Evolutionary conservation across 2,329 filamentous ascomycete genomes (phyloP), one percentile per base, ranked within the genome.

Genomic region (Macroventuria anomochaeta): DNA sequence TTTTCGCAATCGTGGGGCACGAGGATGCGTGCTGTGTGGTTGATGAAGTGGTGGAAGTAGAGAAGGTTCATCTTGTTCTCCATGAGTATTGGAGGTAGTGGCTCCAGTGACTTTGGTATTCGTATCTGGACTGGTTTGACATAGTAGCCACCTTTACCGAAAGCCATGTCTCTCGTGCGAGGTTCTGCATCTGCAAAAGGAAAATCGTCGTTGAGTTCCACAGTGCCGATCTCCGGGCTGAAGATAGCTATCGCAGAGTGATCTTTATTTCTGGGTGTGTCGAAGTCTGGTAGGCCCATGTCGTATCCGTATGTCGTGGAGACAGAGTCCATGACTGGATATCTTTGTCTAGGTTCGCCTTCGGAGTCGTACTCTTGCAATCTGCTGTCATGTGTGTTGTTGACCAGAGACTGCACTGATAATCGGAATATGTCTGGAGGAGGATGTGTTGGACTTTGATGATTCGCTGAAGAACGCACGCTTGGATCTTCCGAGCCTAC

Each of bases 61-160:
- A 95, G 80, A 57, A 95, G 74, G 65, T 95, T 93, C 84, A 93
- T 93, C 1, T 86, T 88, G 63, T 91, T 93, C 31, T 88, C 83
- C 36, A 83, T 75, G 25, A 92, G 76, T 8, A 83, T 76, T 3
- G 76, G 64, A 4, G 85, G 85, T 18, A 88, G 69, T 2, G 80
- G 81, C 51, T 81, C 84, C 26, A 88, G 70, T 44, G 79, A 79
- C 56, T 82, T 81, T 2, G 83, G 80, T 20, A 87, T 85, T 53
- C 81, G 82, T 58, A 93, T 86, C 0, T 83, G 77, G 0, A 92
- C 87, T 0, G 88, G 86, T 29, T 83, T 83, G 11, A 82, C 81
- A 73, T 93, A 93, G 65, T 93, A 93, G 2, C 85, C 85, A 11
- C 82, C 83, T 28, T 79, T 80, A 33, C 82, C 82, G 57, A 85